A percentile compares a stretch with the other conserved stretches of the same genome.
Evolutionary conservation across 371 early-diverging fungal species (phyloP).

Genomic region (Dinochytrium kinnereticum): DNA sequence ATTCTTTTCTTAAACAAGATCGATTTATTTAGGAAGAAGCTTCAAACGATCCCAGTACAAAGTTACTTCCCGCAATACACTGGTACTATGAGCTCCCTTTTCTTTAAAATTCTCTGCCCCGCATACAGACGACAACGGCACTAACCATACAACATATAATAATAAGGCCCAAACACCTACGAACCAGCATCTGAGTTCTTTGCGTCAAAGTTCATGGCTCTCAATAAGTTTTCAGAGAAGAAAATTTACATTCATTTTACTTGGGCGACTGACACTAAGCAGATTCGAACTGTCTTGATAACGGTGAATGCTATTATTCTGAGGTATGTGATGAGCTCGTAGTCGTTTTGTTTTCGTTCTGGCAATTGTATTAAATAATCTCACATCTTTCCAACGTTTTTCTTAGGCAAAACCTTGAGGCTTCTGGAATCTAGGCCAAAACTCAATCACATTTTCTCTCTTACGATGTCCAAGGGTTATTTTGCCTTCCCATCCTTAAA

Average conservation of each 20-base stretch:
- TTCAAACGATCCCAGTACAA: conserved; percentile 43
- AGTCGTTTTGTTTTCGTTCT: too few relatives aligned
- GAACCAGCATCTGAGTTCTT: conserved; percentile 84
- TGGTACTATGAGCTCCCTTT: too few relatives aligned
- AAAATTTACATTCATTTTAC: conserved; percentile 82
- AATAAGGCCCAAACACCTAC: conserved; percentile 70
- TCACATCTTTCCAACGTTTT: not conserved
- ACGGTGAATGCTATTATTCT: conserved; percentile 25
- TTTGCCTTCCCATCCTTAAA: too few relatives aligned
- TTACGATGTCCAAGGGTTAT: too few relatives aligned
- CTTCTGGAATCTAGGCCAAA: conserved; percentile 18
- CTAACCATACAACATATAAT: not conserved
- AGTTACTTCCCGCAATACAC: conserved; percentile 56
- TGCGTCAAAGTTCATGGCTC: conserved; percentile 75
- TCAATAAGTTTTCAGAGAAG: conserved; percentile 59
- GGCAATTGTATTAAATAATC: too few relatives aligned
- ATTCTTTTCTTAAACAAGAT: conserved; percentile 77
- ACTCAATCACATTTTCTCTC: too few relatives aligned
- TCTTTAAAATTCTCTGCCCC: not conserved
- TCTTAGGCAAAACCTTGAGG: conserved; percentile 14
- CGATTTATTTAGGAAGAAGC: conserved; percentile 68
- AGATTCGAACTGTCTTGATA: conserved; percentile 61
- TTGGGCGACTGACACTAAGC: conserved; percentile 96
- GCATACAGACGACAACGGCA: not conserved
- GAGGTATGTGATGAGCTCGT: conserved; percentile 7